Evolutionary conservation across 495 filamentous ascomycete species (phyloP).

Genomic region (Penicillium turbatum): DNA sequence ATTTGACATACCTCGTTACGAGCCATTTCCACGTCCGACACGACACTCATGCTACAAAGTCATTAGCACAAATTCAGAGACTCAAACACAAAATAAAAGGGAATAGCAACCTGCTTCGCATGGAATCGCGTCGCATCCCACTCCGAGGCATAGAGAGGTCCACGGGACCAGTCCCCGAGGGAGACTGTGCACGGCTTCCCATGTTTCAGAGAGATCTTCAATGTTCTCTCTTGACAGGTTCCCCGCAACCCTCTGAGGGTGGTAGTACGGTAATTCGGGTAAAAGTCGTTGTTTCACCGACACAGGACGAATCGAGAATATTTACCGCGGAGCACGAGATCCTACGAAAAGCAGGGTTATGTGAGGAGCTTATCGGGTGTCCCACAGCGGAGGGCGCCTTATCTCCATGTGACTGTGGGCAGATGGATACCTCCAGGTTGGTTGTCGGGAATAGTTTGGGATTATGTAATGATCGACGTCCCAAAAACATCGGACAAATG

Average conservation of each 20-base stretch:
- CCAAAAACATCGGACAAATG: neutral
- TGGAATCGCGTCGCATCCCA: constrained; percentile 56
- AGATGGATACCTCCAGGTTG: no score
- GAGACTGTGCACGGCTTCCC: constrained; percentile 25
- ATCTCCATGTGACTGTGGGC: constrained; percentile 8
- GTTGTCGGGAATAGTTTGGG: neutral
- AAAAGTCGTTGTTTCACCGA: neutral
- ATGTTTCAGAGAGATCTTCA: constrained; percentile 15
- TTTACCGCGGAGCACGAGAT: neutral
- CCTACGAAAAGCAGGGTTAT: neutral
- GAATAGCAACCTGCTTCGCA: constrained; percentile 61
- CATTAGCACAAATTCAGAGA: constrained; percentile 16
- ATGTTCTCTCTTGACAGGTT: neutral
- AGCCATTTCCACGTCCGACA: constrained; percentile 98
- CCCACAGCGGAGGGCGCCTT: constrained; percentile 6
- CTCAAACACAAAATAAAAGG: neutral
- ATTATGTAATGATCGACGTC: neutral
- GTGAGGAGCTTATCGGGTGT: constrained; percentile 8
- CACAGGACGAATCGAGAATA: neutral
- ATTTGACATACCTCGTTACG: constrained; percentile 72
- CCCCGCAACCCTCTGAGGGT: neutral
- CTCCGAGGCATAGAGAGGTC: constrained; percentile 27
- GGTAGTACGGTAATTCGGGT: neutral
- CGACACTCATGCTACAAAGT: constrained; percentile 61
- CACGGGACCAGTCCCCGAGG: constrained; percentile 19